Evolutionary conservation across 2,329 filamentous ascomycete genomes (phyloP), one percentile per base, ranked within the genome.

Genomic region (Tolypocladium paradoxum): DNA sequence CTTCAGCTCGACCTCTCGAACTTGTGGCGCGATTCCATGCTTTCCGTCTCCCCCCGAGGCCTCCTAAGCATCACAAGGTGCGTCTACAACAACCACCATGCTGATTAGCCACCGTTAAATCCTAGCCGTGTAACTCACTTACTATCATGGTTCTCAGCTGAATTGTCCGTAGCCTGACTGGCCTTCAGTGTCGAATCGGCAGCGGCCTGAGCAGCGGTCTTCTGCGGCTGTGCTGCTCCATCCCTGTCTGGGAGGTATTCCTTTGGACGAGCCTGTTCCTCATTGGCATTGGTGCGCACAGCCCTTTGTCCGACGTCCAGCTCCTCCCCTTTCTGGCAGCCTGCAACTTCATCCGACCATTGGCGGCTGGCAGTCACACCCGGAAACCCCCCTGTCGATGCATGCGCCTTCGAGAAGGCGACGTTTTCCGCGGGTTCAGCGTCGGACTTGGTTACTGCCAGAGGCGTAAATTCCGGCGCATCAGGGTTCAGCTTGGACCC

Each of bases 381-480:
- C 37, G 29, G 24, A 6, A 11, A 18, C 12, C 27, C 46, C 9
- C 38, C 29, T 16, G 11, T n/a, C 22, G 45, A 16, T 29, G 14
- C 47, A 27, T n/a, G 34, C 12, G 31, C 37, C 3, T n/a, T 12
- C 4, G 18, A n/a, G 8, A 49, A 27, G 40, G 49, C 31, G 45
- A 24, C 16, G 35, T 45, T 52, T 35, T 52, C 35, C 14, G 47
- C 45, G 35, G 34, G 4, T 24, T 48, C 35, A 9, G 27, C 11
- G 9, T n/a, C 24, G 24, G 29, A 33, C 14, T 37, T 34, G n/a
- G 33, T 16, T 31, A 31, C 5, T 37, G 49, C 46, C 22, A 72
- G 72, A 48, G 79, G 78, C 1, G 77, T 81, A 56, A 82, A 82
- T 51, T 75, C 73, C 46, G 76, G 73, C 31, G 79, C 79, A 59